A percentile compares a stretch with the other conserved stretches of the same genome.
Conservation (phyloP, 345 rosid genomes). For the Durio zibethinus region DNA sequence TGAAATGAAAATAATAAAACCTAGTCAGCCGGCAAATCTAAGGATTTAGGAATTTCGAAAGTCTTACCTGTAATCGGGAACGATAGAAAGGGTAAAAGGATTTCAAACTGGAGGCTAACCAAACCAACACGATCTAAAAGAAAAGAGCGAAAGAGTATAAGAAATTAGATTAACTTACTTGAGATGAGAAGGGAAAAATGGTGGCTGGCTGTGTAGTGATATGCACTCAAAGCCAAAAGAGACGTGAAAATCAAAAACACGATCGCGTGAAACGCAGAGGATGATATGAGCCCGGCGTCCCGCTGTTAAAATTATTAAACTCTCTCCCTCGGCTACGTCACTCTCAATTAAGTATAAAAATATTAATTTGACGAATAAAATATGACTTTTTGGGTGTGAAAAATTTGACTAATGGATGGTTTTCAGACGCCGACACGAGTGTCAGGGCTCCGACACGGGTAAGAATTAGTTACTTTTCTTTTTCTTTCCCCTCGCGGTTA, state of each 20-base stretch:
- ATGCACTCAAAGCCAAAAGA: conserved; percentile 6
- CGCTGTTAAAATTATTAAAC: neutral
- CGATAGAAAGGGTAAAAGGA: neutral
- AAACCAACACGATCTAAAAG: neutral
- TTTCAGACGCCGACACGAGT: neutral
- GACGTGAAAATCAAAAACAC: conserved; percentile 6
- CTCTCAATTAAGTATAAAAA: neutral
- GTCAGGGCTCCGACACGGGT: neutral
- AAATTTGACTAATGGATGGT: neutral
- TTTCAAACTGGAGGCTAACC: neutral
- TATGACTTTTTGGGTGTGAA: neutral
- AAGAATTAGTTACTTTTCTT: too few species aligned
- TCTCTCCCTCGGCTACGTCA: neutral
- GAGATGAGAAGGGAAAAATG: neutral
- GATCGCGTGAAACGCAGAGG: neutral
- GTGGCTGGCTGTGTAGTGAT: neutral
- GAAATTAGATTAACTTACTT: neutral
- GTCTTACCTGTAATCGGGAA: neutral
- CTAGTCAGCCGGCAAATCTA: neutral
- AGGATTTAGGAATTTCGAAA: neutral
- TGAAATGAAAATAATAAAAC: neutral
- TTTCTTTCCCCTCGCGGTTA: too few species aligned
- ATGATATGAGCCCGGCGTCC: neutral
- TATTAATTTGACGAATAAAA: neutral
- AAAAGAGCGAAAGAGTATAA: neutral